A percentile compares a stretch with the other conserved stretches of the same genome.
Evolutionary conservation across 2,329 filamentous ascomycete species (phyloP).

Genomic region (Cylindrodendrum hubeiense): DNA sequence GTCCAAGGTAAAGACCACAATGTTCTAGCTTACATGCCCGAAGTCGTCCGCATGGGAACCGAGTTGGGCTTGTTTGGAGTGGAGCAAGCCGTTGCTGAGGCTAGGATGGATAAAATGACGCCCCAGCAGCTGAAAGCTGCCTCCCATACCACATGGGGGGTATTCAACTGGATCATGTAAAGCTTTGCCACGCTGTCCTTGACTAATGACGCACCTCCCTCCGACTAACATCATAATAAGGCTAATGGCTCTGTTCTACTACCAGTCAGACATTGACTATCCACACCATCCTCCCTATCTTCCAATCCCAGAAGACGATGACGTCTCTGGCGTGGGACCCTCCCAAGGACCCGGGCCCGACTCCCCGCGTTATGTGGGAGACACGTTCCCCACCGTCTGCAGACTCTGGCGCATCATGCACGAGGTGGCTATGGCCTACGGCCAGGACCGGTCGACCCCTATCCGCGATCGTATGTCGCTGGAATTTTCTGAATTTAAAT

Average conservation of each 20-base stretch:
- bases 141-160: slow-evolving; percentile 9
- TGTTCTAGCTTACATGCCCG: neutral
- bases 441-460: slow-evolving; percentile 25
- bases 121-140: slow-evolving; percentile 5
- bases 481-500: slow-evolving; percentile 52
- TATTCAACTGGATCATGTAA: slow-evolving; percentile 20
- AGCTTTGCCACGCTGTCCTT: neutral
- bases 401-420: slow-evolving; percentile 54
- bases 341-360: neutral
- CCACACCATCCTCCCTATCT: neutral
- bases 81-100: neutral
- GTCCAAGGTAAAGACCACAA: neutral
- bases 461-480: slow-evolving; percentile 22
- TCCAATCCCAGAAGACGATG: neutral
- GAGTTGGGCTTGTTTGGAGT: slow-evolving; percentile 1
- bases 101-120: neutral
- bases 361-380: neutral
- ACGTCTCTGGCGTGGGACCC: neutral
- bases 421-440: slow-evolving; percentile 46
- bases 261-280: neutral
- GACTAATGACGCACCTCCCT: neutral
- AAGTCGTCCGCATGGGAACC: neutral
- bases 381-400: neutral
- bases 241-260: slow-evolving; percentile 16
- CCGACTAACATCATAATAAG: neutral